phyloP scores from a whole-genome alignment of 1,284 basidiomycete species.

The Lentinus polychrous region DNA sequence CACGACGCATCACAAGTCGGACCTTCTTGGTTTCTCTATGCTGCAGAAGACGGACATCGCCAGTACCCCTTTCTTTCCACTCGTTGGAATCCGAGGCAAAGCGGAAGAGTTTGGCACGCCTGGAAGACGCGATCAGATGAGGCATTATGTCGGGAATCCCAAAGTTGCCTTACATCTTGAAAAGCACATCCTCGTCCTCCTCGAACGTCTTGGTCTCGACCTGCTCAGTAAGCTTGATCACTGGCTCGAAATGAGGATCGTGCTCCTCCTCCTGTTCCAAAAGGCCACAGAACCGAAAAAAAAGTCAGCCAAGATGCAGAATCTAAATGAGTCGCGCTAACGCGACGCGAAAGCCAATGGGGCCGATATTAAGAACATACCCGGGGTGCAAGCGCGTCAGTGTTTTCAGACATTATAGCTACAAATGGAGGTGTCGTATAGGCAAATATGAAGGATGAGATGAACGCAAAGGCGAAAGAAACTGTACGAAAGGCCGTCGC shows the following conservation, averaged over 20 bases:
- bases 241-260: constrained; percentile 93
- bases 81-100: constrained; percentile 79
- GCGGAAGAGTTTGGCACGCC: constrained; percentile 98
- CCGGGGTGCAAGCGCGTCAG: constrained; percentile 57
- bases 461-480: constrained; percentile 26
- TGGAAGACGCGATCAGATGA: constrained; percentile 27
- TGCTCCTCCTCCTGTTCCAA: constrained; percentile 50
- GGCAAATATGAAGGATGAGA: constrained; percentile 15
- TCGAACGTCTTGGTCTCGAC: constrained; percentile 95
- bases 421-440: constrained; percentile 12
- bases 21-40: constrained; percentile 91
- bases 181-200: constrained; percentile 89
- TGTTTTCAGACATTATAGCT: constrained; percentile 50
- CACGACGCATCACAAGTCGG: constrained; percentile 97
- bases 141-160: constrained; percentile 10
- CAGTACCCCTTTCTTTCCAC: constrained; percentile 97
- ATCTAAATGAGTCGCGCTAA: background rate
- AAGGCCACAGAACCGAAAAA: background rate
- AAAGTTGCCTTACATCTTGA: constrained; percentile 83
- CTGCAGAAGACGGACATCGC: constrained; percentile 83
- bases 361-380: constrained; percentile 32
- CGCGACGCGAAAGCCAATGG: background rate
- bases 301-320: too few relatives aligned
- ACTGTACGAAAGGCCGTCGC: constrained; percentile 18
- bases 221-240: constrained; percentile 94